phyloP scores from a whole-genome alignment of 2,329 filamentous ascomycete genomes.

The Colletotrichum tamarilloi region DNA sequence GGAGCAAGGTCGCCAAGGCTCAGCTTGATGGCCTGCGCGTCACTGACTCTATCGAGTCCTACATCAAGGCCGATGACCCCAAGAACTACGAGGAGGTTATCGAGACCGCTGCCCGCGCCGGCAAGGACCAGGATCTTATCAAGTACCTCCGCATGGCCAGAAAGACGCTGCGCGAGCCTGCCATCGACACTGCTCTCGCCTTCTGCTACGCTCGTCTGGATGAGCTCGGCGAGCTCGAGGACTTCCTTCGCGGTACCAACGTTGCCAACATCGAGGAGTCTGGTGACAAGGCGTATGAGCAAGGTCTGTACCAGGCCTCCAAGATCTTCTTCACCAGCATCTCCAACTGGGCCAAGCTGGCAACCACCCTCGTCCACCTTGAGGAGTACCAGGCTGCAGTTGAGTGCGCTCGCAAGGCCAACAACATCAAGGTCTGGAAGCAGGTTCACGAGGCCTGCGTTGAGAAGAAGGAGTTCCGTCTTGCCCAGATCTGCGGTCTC shows the following conservation, averaged over 20 bases:
- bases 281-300: conserved; percentile 96
- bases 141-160: conserved; percentile 97
- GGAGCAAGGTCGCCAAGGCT: conserved; percentile 98
- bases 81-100: conserved; percentile 97
- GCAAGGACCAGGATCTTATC: conserved; percentile 97
- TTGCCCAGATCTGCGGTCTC: conserved; percentile 98
- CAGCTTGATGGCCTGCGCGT: conserved; percentile 96
- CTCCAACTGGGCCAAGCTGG: conserved; percentile 99
- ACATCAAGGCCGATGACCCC: conserved; percentile 94
- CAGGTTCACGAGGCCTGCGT: conserved; percentile 98
- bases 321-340: conserved; percentile 98
- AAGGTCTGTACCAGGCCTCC: conserved; percentile 93
- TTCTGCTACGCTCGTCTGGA: conserved; percentile 94
- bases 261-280: conserved; percentile 97
- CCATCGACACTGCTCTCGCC: conserved; percentile 92
- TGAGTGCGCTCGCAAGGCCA: conserved; percentile 97
- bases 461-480: conserved; percentile 97
- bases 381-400: conserved; percentile 97
- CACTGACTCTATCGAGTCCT: conserved; percentile 92
- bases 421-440: conserved; percentile 99
- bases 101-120: conserved; percentile 92
- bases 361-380: conserved; percentile 96
- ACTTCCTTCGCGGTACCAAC: conserved; percentile 93
- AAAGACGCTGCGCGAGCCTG: conserved; percentile 93
- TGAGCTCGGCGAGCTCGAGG: conserved; percentile 92